These are phyloP conservation scores for Spatholobus suberectus DNA, from an alignment of 306 rosid genomes.

Conservation along the genomic window DNA sequence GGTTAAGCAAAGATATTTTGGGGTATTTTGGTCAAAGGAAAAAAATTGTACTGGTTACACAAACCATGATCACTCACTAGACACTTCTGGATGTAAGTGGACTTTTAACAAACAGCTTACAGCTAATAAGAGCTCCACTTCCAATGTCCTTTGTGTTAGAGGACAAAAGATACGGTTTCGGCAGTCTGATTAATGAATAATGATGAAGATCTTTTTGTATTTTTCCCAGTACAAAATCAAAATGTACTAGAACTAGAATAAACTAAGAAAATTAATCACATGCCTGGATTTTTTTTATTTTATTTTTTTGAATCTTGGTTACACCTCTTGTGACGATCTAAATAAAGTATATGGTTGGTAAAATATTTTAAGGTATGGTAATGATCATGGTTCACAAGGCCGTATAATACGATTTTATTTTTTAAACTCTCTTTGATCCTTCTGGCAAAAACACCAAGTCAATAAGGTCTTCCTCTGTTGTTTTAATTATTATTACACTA, in stretches of 20 bases:
- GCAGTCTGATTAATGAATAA: not conserved
- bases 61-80: constrained; percentile 12
- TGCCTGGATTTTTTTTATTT: not conserved
- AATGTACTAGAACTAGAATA: constrained; percentile 28
- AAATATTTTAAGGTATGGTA: not conserved
- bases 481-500: not conserved
- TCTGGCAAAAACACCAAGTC: constrained; percentile 21
- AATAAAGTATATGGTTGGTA: constrained; percentile 2
- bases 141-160: constrained; percentile 5
- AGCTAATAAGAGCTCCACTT: constrained; percentile 40
- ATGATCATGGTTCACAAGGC: constrained; percentile 25
- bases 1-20: constrained; percentile 35
- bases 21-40: constrained; percentile 28
- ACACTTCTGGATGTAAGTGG: constrained; percentile 39
- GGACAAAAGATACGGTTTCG: constrained; percentile 37
- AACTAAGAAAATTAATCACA: constrained; percentile 28
- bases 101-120: constrained; percentile 39
- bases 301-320: not conserved
- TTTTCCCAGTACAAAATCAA: constrained; percentile 28
- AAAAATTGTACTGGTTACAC: not conserved
- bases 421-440: not conserved
- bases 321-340: constrained; percentile 18
- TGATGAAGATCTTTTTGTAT: constrained; percentile 18
- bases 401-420: not conserved
- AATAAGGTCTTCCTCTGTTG: not conserved